These are phyloP conservation scores for Cercis canadensis DNA, from an alignment of 306 rosid genomes.

Conservation along the genomic window DNA sequence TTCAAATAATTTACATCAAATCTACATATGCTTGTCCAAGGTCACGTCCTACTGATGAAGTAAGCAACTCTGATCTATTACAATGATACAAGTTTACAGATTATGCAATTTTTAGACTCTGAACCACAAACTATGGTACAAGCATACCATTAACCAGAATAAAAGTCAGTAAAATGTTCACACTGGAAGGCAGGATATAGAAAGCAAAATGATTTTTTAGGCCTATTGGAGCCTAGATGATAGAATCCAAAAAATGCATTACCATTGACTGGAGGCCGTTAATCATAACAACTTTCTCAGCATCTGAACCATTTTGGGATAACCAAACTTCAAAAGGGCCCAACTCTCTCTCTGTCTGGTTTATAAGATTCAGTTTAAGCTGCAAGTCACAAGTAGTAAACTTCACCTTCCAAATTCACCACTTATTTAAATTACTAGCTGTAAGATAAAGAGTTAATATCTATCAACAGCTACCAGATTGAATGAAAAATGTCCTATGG, in stretches of 20 bases:
- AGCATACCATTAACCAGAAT: slow-evolving; percentile 11
- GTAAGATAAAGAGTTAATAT: slow-evolving; percentile 25
- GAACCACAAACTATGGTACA: slow-evolving; percentile 29
- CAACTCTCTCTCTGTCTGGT: slow-evolving; percentile 76
- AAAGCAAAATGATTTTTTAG: slow-evolving; percentile 5
- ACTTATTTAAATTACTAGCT: slow-evolving; percentile 15
- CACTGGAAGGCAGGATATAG: neutral
- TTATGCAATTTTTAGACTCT: slow-evolving; percentile 36
- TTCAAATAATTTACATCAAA: neutral
- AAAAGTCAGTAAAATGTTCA: slow-evolving; percentile 23
- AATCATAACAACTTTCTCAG: slow-evolving; percentile 65
- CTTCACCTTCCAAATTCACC: slow-evolving; percentile 40
- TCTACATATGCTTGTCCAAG: too few relatives aligned
- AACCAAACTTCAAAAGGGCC: slow-evolving; percentile 91
- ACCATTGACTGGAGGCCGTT: slow-evolving; percentile 92
- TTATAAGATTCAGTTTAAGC: slow-evolving; percentile 73
- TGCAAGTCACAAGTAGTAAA: slow-evolving; percentile 50
- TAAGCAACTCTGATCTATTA: neutral
- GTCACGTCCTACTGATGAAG: too few relatives aligned
- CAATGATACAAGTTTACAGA: neutral
- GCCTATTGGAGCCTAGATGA: neutral
- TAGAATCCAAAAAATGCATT: slow-evolving; percentile 39
- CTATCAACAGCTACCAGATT: slow-evolving; percentile 32
- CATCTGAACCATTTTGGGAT: slow-evolving; percentile 57
- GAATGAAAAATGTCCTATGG: slow-evolving; percentile 16